Evolutionary conservation across 2,329 filamentous ascomycete genomes (phyloP), one percentile per base, ranked within the genome.

Genomic region (Claviceps spartinae): DNA sequence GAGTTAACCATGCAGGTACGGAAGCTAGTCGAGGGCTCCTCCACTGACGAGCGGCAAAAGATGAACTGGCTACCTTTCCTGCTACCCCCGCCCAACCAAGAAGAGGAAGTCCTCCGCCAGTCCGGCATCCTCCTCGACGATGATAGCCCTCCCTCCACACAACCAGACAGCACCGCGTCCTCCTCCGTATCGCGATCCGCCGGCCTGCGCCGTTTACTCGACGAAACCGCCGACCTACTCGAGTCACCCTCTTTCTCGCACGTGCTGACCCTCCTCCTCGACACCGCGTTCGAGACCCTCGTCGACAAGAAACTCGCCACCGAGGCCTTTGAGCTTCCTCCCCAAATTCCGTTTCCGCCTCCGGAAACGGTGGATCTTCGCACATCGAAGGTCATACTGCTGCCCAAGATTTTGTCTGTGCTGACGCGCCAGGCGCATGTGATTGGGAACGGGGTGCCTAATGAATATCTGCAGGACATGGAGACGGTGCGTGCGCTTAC

Each of bases 201-300:
- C 6, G 79, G 82, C 1, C 79, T 98, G 52, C 82, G 91, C 52
- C 84, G 86, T 53, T 78, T 98, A 20, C 79, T 98, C 1, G 91
- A 98, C 65, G 93, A 98, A 72, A 97, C 93, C 2, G 87, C 91
- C 41, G 93, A 98, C 65, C 78, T 98, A 24, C 84, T 97, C 63
- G 93, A 98, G 63, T 96, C 93, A 1, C 93, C 93, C 0, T 80
- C 87, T 38, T 97, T 97, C 68, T 79, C 83, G 0, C 85, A 89
- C 61, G 89, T 98, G 38, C 77, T 96, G 45, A 88, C 85, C 2
- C 81, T 87, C 53, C 78, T 96, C 52, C 85, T 97, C 54, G 90
- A 97, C 65, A 79, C 88, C 46, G 86, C 84, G 51, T 98, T 96
- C 70, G 86, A 86, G 2, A 79, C 85, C 24, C 77, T 98, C 16